A percentile compares a stretch with the other conserved stretches of the same genome.
These are phyloP conservation scores for Psilocybe mexicana DNA, from an alignment of 1,284 basidiomycete genomes.

Conservation along the genomic window DNA sequence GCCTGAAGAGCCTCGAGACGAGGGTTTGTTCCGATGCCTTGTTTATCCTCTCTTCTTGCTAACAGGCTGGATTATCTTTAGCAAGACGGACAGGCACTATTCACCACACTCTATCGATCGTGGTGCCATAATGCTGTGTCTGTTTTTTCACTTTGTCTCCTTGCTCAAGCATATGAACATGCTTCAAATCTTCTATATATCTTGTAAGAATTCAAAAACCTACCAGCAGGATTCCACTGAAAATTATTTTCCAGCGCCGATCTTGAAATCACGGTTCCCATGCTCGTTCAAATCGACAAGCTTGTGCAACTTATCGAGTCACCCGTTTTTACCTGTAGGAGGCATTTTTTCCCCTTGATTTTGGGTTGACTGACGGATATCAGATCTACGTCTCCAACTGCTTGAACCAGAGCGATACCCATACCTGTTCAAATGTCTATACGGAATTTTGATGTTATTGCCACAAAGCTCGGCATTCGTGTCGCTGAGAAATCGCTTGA, in stretches of 20 bases:
- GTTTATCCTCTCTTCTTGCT: neutral
- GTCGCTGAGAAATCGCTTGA: slow-evolving; percentile 91
- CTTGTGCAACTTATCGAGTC: slow-evolving; percentile 98
- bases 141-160: slow-evolving; percentile 92
- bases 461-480: slow-evolving; percentile 98
- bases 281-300: slow-evolving; percentile 97
- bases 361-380: slow-evolving; percentile 5
- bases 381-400: slow-evolving; percentile 94
- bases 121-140: slow-evolving; percentile 99
- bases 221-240: neutral
- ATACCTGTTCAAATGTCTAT: slow-evolving; percentile 96
- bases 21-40: slow-evolving; percentile 52
- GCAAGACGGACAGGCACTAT: slow-evolving; percentile 94
- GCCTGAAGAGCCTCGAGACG: slow-evolving; percentile 93
- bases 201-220: slow-evolving; percentile 61
- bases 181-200: slow-evolving; percentile 96
- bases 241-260: slow-evolving; percentile 67
- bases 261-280: slow-evolving; percentile 91
- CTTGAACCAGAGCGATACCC: slow-evolving; percentile 97
- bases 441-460: slow-evolving; percentile 95
- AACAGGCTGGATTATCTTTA: slow-evolving; percentile 28
- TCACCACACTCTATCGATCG: slow-evolving; percentile 90
- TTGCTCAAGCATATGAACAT: slow-evolving; percentile 98
- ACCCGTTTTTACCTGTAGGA: slow-evolving; percentile 94
- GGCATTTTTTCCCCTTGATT: neutral